Evolutionary conservation across 352 stramenopile species (phyloP), one percentile per base, ranked within the genome.

Genomic region (Pythium insidiosum): DNA sequence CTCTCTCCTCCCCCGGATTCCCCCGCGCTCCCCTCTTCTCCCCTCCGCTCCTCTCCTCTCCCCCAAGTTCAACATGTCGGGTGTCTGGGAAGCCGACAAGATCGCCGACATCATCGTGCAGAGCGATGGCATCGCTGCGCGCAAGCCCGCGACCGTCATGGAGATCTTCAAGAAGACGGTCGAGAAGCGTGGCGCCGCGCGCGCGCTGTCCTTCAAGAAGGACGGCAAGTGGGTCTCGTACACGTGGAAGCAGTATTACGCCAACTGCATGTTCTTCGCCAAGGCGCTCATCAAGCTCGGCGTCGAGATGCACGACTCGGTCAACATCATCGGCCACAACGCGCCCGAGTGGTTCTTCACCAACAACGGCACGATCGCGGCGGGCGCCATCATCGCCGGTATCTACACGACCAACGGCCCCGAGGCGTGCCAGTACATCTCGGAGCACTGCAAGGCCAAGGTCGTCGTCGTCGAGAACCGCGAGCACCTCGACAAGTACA

Each of bases 291-390:
- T 94, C 34, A 52, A 66, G 23, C n/a, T 86, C 6, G 84, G 80
- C 12, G 61, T 94, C 9, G 34, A 78, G 24, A 53, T 61, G 18
- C 73, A 88, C 41, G 70, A 95, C 26, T 68, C 65, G 1, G 81
- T 95, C 19, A 84, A 67, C 46, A 74, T 95, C 22, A 84, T 88
- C 33, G 84, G 84, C 21, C 84, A 80, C 54, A 95, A 95, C 61
- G 78, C 74, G 24, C 74, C 80, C 7, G 74, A 95, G 52, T 95
- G 84, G 75, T 79, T 93, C 46, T 72, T 94, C 50, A 72, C 70
- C 38, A 77, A 88, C 46, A 78, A 77, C 46, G 83, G 81, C 21
- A 58, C 74, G 19, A 91, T 94, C 47, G 64, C 91, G 36, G 76
- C 81, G 19, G 83, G 83, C 21, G 81, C 67, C 2, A 66, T 93